phyloP scores from a whole-genome alignment of 75 land plant species.

The Pinus tabuliformis region DNA sequence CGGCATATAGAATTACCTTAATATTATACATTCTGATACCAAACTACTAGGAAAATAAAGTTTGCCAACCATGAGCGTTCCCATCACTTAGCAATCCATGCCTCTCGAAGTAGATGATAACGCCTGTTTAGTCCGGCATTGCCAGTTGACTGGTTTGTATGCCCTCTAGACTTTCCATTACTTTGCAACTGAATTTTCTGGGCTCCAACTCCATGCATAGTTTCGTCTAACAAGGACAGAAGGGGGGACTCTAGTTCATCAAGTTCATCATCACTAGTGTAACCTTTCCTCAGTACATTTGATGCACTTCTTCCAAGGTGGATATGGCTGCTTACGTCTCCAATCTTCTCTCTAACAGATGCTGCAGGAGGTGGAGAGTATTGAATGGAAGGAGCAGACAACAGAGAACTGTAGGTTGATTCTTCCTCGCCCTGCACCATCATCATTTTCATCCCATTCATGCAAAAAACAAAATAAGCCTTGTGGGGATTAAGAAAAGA shows the following conservation, averaged over 20 bases:
- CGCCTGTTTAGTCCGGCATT: constrained; percentile 29
- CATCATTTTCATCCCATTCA: background rate
- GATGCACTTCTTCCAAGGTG: constrained; percentile 51
- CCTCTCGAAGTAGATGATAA: constrained; percentile 73
- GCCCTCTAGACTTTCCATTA: constrained; percentile 18
- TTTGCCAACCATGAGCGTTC: background rate
- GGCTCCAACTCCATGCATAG: constrained; percentile 4
- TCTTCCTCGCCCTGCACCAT: constrained; percentile 24
- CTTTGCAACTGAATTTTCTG: constrained; percentile 1
- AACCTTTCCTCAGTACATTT: constrained; percentile 63
- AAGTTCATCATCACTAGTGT: constrained; percentile 93
- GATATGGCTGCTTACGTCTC: constrained; percentile 34
- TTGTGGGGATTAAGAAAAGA: background rate
- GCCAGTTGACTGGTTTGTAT: constrained; percentile 1
- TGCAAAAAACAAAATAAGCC: background rate
- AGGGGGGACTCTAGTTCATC: constrained; percentile 76
- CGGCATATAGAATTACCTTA: background rate
- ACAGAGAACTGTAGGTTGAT: constrained; percentile 40
- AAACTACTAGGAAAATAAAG: background rate
- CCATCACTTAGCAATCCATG: constrained; percentile 45
- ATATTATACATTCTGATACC: constrained; percentile 3
- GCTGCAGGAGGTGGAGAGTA: constrained; percentile 62
- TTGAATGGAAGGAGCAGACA: constrained; percentile 50
- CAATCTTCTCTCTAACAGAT: constrained; percentile 64
- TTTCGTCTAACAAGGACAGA: constrained; percentile 46